Evolutionary conservation across 352 stramenopile genomes (phyloP), one percentile per base, ranked within the genome.

Genomic region (Phytopythium kandeliae): DNA sequence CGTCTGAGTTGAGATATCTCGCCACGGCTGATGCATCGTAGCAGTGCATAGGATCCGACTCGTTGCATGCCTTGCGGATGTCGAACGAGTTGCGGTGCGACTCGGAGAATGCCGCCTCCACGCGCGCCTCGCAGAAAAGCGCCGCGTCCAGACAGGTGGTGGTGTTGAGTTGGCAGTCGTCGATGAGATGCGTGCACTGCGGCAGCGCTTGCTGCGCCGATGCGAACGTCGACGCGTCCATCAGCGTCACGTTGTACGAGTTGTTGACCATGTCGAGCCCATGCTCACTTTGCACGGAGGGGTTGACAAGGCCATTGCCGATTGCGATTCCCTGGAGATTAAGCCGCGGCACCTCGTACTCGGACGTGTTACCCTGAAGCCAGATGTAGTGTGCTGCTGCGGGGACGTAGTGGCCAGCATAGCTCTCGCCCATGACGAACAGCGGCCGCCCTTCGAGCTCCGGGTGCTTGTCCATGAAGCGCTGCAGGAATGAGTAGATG

Each of bases 361-460:
- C 11, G 3, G 21, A 19, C 19, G 19, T 3, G 21, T 45, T 45
- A 58, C 91, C 89, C 56, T 69, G 43, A 43, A 74, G 16, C 58
- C 61, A 80, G 21, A 89, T 69, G 45, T 80, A 81, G 33, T 84
- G 71, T 4, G 76, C 74, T 2, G 60, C 66, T 10, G 61, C 58
- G 26, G 73, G 73, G 28, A 79, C 64, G 54, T 78, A 85, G 48
- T 85, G 73, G 19, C 73, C 73, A 1, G 38, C 73, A 43, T 82
- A 81, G 48, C 69, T 80, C 44, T 87, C 74, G 12, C 76, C 73
- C 9, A 71, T 67, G 30, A 87, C 58, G 58, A 68, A 85, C 37
- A 85, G 72, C 16, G 60, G 56, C 0, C 74, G 69, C 15, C 54
- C 56, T 3, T 67, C 35, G 17, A 84, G 69, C 52, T 83, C 59